A percentile compares a stretch with the other conserved stretches of the same genome.
Evolutionary conservation across 225 moss, liverwort and hornwort species (phyloP).

Genomic region (Sphagnum contortum): DNA sequence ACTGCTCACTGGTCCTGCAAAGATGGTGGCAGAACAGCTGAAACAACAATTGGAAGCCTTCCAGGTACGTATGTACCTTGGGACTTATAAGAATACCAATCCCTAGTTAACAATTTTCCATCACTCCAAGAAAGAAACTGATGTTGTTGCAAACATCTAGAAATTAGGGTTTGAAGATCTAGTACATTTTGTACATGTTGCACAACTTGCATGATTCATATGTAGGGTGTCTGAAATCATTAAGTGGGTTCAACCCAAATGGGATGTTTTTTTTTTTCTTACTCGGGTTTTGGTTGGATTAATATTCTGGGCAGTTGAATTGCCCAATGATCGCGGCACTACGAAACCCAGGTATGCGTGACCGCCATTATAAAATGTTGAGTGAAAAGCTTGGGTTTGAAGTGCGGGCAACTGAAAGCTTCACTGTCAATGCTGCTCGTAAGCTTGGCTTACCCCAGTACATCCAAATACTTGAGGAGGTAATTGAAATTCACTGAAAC

Average conservation of each 20-base stretch:
- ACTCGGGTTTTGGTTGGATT: too few relatives aligned
- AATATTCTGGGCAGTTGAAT: conserved; percentile 27
- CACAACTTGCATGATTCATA: neutral
- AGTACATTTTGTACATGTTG: too few relatives aligned
- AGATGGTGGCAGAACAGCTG: conserved; percentile 46
- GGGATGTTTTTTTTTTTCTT: neutral
- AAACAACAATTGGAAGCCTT: conserved; percentile 47
- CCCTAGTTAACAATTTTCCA: too few relatives aligned
- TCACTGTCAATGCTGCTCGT: conserved; percentile 47
- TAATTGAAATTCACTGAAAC: conserved; percentile 6
- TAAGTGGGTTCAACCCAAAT: neutral
- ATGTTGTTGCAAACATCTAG: too few relatives aligned
- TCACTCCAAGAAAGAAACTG: too few relatives aligned
- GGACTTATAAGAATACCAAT: too few relatives aligned
- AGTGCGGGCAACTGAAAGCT: conserved; percentile 36
- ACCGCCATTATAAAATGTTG: conserved; percentile 62
- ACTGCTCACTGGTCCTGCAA: conserved; percentile 36
- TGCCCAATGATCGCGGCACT: conserved; percentile 67
- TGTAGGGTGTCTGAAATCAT: neutral
- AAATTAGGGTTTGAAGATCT: too few relatives aligned
- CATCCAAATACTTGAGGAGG: conserved; percentile 54
- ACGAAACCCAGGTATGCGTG: conserved; percentile 68
- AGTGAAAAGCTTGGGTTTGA: conserved; percentile 51
- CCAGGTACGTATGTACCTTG: conserved; percentile 20
- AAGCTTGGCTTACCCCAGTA: conserved; percentile 43